phyloP scores from a whole-genome alignment of 1,284 basidiomycete species.

The Cryptococcus jaspeensis region DNA sequence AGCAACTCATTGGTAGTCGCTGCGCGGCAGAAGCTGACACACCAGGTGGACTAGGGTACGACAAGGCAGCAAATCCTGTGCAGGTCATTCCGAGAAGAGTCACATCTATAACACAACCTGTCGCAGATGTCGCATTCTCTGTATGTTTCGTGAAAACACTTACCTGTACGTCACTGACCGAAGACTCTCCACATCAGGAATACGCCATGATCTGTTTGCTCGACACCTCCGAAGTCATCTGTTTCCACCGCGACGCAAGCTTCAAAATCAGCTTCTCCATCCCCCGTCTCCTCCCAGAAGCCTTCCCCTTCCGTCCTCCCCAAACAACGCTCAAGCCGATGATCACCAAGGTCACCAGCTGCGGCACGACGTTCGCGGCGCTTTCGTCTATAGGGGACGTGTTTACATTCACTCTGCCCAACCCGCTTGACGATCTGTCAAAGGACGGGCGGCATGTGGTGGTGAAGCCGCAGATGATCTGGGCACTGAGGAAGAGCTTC shows the following conservation, averaged over 20 bases:
- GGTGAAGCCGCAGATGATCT: slow-evolving; percentile 84
- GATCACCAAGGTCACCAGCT: slow-evolving; percentile 77
- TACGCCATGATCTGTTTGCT: slow-evolving; percentile 78
- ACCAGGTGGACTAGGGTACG: slow-evolving; percentile 60
- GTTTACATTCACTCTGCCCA: slow-evolving; percentile 72
- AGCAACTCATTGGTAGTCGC: slow-evolving; percentile 17
- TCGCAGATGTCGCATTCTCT: slow-evolving; percentile 68
- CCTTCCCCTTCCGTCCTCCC: slow-evolving; percentile 74
- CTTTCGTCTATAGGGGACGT: slow-evolving; percentile 86
- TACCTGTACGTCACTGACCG: slow-evolving; percentile 11
- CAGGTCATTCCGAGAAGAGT: slow-evolving; percentile 82
- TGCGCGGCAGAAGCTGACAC: neutral
- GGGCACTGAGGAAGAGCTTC: slow-evolving; percentile 83
- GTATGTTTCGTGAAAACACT: slow-evolving; percentile 52
- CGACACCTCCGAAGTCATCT: slow-evolving; percentile 72
- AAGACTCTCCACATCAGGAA: slow-evolving; percentile 57
- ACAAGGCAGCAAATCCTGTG: slow-evolving; percentile 69
- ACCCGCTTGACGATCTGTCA: slow-evolving; percentile 51
- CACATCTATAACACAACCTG: slow-evolving; percentile 69
- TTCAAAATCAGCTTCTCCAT: slow-evolving; percentile 74
- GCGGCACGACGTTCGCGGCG: slow-evolving; percentile 80
- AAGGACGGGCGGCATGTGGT: slow-evolving; percentile 46
- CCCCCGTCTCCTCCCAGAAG: slow-evolving; percentile 68
- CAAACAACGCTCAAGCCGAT: slow-evolving; percentile 66
- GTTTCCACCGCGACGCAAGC: slow-evolving; percentile 73